These are phyloP conservation scores for Cryptococcus sp. DNA, from an alignment of 1,284 basidiomycete species.

Conservation along the genomic window DNA sequence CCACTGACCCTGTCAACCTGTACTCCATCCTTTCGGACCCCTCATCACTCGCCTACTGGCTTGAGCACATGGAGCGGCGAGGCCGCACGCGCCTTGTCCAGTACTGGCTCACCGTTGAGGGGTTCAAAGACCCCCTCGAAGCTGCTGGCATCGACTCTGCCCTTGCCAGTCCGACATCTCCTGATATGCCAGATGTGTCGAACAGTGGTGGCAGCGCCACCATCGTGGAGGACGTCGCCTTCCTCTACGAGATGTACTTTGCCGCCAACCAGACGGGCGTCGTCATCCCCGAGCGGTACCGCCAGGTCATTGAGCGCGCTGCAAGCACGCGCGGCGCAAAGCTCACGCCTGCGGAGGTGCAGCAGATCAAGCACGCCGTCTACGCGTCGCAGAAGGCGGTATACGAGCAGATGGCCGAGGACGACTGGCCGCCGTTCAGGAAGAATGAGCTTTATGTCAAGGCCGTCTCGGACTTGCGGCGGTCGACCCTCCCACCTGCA, in stretches of 20 bases:
- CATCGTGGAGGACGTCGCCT: constrained; percentile 68
- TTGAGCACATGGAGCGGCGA: constrained; percentile 95
- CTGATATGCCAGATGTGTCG: not conserved
- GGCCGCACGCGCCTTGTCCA: constrained; percentile 81
- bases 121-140: constrained; percentile 94
- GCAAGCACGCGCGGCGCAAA: constrained; percentile 3
- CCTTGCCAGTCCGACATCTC: constrained; percentile 5
- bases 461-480: constrained; percentile 69
- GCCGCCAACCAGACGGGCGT: constrained; percentile 29
- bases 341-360: constrained; percentile 14
- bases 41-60: constrained; percentile 86
- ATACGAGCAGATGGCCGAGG: constrained; percentile 83
- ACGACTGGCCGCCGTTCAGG: constrained; percentile 84
- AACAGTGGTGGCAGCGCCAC: constrained; percentile 12
- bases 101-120: constrained; percentile 95
- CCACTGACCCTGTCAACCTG: constrained; percentile 18
- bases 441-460: constrained; percentile 86
- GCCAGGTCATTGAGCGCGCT: constrained; percentile 20
- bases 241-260: constrained; percentile 85
- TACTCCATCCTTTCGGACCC: constrained; percentile 76
- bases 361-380: constrained; percentile 53
- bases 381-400: constrained; percentile 80
- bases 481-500: not conserved
- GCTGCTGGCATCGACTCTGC: constrained; percentile 57
- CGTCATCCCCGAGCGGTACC: constrained; percentile 18